These are phyloP conservation scores for Eucalyptus curtisii DNA, from an alignment of 345 rosid species.

Conservation along the genomic window DNA sequence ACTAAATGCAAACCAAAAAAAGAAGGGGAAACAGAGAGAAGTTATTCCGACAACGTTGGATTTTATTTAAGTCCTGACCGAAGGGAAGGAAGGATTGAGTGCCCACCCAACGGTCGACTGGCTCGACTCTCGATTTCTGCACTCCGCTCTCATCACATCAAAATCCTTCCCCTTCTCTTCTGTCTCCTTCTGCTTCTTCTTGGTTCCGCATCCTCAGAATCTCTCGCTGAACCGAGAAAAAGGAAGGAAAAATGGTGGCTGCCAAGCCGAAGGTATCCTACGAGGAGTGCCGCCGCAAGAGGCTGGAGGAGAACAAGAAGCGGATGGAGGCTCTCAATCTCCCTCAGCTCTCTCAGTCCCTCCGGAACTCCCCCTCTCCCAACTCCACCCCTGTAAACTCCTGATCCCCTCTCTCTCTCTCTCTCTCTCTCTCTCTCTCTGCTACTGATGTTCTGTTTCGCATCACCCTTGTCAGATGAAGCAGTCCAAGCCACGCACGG, in stretches of 20 bases:
- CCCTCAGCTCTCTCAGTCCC: constrained; percentile 38
- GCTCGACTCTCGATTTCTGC: neutral
- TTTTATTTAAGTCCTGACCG: neutral
- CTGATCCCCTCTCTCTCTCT: neutral
- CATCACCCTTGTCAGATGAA: constrained; percentile 20
- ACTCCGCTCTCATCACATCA: neutral
- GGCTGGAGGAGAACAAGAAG: constrained; percentile 75
- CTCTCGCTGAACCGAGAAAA: neutral
- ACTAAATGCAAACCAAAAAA: neutral
- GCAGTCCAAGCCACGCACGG: constrained; percentile 14
- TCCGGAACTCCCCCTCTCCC: constrained; percentile 16
- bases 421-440: neutral
- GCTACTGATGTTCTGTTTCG: neutral
- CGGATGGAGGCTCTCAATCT: constrained; percentile 83
- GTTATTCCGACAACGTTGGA: neutral
- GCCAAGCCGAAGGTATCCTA: constrained; percentile 14
- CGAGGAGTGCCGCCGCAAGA: constrained; percentile 46
- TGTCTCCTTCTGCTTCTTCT: neutral
- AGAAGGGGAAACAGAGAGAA: neutral
- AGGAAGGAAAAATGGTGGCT: constrained; percentile 17
- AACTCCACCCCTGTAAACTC: constrained; percentile 31
- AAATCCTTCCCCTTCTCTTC: neutral
- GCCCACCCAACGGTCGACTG: neutral
- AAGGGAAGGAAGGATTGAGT: neutral
- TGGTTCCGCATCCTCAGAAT: neutral